phyloP scores from a whole-genome alignment of 768 basidiomycete genomes.

The Lactifluus echinatus region DNA sequence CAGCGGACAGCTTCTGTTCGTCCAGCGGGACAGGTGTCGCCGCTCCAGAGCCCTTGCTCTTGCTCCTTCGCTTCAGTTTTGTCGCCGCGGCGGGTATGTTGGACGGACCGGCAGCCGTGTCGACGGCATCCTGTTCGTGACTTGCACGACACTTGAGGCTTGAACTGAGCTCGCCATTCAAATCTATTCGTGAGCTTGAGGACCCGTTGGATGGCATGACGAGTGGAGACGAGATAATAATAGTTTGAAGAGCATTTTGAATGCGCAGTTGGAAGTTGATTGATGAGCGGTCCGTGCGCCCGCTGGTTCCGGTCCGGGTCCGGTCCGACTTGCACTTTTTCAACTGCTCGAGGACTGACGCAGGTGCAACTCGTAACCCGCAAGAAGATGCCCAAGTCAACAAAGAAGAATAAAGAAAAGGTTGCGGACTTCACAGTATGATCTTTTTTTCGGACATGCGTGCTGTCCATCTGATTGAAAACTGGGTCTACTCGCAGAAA shows the following conservation, averaged over 20 bases:
- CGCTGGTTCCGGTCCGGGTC: no score
- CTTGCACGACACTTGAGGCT: not conserved
- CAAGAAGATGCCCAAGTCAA: conserved; percentile 66
- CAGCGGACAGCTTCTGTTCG: not conserved
- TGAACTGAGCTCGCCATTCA: not conserved
- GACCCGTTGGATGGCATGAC: not conserved
- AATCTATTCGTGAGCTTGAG: not conserved
- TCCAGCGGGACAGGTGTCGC: not conserved
- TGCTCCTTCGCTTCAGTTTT: not conserved
- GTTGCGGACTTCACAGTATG: conserved; percentile 77
- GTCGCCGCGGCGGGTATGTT: not conserved
- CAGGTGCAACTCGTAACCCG: not conserved
- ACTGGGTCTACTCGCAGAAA: conserved; percentile 48
- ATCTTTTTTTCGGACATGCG: not conserved
- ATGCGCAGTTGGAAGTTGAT: not conserved
- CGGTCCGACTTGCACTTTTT: not conserved
- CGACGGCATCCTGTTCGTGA: not conserved
- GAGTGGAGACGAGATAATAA: not conserved
- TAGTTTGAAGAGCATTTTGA: not conserved
- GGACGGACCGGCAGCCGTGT: conserved; percentile 2
- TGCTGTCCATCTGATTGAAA: not conserved
- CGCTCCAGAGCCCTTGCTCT: not conserved
- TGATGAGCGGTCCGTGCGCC: conserved; percentile 2
- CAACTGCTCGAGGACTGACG: no score
- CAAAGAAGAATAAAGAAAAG: conserved; percentile 82